Percentiles rank a stretch among this genome's conserved stretches.
Conservation (phyloP, 2,329 filamentous ascomycete species). For the Claviceps lovelessii region DNA sequence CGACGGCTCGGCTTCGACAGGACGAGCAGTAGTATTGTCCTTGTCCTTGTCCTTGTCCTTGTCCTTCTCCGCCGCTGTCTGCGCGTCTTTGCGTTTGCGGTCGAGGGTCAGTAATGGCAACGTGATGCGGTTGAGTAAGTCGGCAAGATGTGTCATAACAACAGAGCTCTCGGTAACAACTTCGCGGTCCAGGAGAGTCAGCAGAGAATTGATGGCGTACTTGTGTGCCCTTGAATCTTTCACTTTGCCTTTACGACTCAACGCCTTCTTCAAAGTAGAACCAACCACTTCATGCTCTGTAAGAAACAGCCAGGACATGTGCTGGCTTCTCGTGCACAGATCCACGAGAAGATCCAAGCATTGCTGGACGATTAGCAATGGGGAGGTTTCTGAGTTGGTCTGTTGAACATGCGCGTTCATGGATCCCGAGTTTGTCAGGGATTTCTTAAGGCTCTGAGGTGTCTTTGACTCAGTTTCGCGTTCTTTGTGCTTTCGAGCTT, state of each 20-base stretch:
- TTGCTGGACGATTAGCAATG: slow-evolving; percentile 89
- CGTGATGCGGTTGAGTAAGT: slow-evolving; percentile 76
- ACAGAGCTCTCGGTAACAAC: slow-evolving; percentile 93
- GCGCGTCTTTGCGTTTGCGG: slow-evolving; percentile 34
- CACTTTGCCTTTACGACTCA: slow-evolving; percentile 72
- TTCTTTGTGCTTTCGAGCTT: slow-evolving; percentile 67
- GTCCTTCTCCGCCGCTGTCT: slow-evolving; percentile 20
- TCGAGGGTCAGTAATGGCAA: slow-evolving; percentile 69
- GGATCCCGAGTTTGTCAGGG: slow-evolving; percentile 43
- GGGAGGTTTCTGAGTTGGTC: slow-evolving; percentile 76
- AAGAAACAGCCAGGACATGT: slow-evolving; percentile 82
- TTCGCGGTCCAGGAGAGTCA: slow-evolving; percentile 80
- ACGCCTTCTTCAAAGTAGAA: slow-evolving; percentile 59
- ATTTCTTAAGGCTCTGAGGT: slow-evolving; percentile 65
- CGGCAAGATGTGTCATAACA: slow-evolving; percentile 88
- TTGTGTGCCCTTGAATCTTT: slow-evolving; percentile 75
- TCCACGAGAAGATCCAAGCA: slow-evolving; percentile 77
- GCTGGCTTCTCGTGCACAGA: slow-evolving; percentile 69
- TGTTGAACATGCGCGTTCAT: slow-evolving; percentile 24
- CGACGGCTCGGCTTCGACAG: slow-evolving; percentile 15
- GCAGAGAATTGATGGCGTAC: slow-evolving; percentile 81
- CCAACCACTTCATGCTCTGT: slow-evolving; percentile 75
- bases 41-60: slow-evolving; percentile 12
- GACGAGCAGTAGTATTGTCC: slow-evolving; percentile 10
- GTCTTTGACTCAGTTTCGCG: slow-evolving; percentile 53